A percentile compares a stretch with the other conserved stretches of the same genome.
Conservation (phyloP, 305 asterid species). For the Fraxinus sp. region DNA sequence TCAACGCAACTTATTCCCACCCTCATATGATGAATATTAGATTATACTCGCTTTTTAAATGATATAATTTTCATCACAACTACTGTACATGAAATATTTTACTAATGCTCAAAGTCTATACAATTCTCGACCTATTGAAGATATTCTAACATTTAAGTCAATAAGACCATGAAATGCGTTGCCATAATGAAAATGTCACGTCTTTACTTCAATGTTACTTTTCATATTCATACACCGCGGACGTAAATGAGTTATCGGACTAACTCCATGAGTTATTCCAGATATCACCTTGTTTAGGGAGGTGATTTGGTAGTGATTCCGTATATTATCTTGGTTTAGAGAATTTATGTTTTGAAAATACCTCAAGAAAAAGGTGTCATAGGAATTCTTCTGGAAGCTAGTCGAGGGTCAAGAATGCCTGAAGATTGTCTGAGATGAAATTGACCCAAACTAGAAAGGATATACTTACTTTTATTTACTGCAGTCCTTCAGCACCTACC, state of each 20-base stretch:
- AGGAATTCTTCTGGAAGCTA: no score
- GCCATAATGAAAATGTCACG: neutral
- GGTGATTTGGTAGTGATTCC: neutral
- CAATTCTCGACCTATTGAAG: neutral
- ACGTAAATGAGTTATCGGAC: neutral
- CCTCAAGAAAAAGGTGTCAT: neutral
- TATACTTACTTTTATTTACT: neutral
- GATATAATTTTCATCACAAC: neutral
- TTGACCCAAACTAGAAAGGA: neutral
- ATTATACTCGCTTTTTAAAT: neutral
- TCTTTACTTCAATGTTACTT: neutral
- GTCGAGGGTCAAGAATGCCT: no score
- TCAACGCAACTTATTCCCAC: constrained; percentile 25
- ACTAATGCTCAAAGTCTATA: neutral
- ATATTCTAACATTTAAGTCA: neutral
- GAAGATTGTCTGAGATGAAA: neutral
- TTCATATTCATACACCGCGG: neutral
- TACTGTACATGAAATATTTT: neutral
- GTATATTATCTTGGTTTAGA: neutral
- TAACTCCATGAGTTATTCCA: neutral
- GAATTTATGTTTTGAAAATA: neutral
- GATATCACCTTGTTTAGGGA: neutral
- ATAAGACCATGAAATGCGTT: no score
- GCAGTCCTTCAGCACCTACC: neutral
- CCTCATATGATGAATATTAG: neutral